Evolutionary conservation across 176 grass and related monocot species (phyloP), one percentile per base, ranked within the genome.

Genomic region (Avena eriantha): DNA sequence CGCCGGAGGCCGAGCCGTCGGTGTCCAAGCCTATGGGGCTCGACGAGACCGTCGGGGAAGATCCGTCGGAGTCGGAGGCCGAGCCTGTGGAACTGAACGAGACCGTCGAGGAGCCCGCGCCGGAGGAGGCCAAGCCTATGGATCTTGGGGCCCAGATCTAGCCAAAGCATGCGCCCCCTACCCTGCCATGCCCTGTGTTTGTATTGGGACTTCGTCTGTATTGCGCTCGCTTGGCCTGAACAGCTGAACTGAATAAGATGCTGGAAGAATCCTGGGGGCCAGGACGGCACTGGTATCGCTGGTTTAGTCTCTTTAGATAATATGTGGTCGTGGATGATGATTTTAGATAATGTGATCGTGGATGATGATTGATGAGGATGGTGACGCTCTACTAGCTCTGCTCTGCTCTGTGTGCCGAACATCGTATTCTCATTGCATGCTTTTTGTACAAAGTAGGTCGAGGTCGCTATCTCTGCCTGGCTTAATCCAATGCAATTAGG

Each of bases 401-500:
- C 11, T 48, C 29, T 76, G 48, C 73, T 76, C n/a, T 34, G 2
- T 54, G 73, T 55, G 47, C 23, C 18, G 73, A 29, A 3, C 46
- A 17, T 33, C 31, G 18, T 50, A 9, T 76, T 53, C 73, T 18
- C 23, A 14, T 53, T 21, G 49, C 49, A 33, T 67, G 29, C 64
- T 67, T 77, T 72, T 77, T 55, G 74, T 77, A 77, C 16, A 77
- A 77, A 34, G 74, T 11, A 34, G 24, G 0, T 55, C 18, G 3
- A 35, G 19, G 73, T 77, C 73, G 23, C 72, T 12, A 1, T 50
- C 47, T 4, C 1, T 16, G 22, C 15, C 13, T 26, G 48, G 24
- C 48, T 76, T 76, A 18, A 76, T 76, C 73, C 73, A 51, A 31
- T 75, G 73, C 47, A 76, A 76, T 51, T 18, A 49, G 73, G 13